Percentiles rank a stretch among this genome's conserved stretches.
Evolutionary conservation across 257 asterid genomes (phyloP).

Genomic region (Cordia subcordata): DNA sequence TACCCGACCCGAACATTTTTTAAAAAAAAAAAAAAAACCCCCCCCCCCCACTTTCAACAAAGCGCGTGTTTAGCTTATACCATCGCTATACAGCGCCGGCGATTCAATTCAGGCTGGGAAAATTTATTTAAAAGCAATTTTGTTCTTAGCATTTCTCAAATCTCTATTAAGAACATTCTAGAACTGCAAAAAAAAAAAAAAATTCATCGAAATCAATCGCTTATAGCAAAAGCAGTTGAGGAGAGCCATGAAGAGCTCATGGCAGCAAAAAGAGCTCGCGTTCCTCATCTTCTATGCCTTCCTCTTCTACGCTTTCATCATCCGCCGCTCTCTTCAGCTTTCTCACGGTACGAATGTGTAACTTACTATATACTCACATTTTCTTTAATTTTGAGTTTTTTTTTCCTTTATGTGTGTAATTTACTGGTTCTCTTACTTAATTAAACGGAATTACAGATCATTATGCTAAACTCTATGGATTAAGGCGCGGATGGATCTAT

Average conservation of each 20-base stretch:
- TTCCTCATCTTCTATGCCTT: slow-evolving; percentile 58
- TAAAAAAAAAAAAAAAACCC: too few relatives aligned
- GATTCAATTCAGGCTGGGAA: too few relatives aligned
- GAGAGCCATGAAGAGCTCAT: slow-evolving; percentile 27
- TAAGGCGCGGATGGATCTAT: slow-evolving; percentile 72
- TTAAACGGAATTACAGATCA: slow-evolving; percentile 61
- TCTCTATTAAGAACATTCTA: too few relatives aligned
- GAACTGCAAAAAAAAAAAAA: too few relatives aligned
- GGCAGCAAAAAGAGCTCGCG: slow-evolving; percentile 64
- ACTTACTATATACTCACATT: neutral
- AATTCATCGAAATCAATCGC: too few relatives aligned
- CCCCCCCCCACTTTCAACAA: too few relatives aligned
- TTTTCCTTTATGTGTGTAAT: neutral
- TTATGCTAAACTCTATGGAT: slow-evolving; percentile 56
- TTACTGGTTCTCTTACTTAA: neutral
- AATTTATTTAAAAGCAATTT: too few relatives aligned
- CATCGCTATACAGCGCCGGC: too few relatives aligned
- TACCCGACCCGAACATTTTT: too few relatives aligned
- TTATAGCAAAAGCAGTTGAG: too few relatives aligned
- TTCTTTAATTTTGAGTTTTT: neutral
- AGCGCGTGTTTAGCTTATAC: too few relatives aligned
- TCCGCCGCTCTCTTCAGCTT: slow-evolving; percentile 84
- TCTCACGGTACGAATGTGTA: slow-evolving; percentile 66
- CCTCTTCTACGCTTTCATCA: slow-evolving; percentile 52
- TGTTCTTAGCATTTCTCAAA: too few relatives aligned